These are phyloP conservation scores for Citrus reticulata DNA, from an alignment of 345 rosid species.

Conservation along the genomic window DNA sequence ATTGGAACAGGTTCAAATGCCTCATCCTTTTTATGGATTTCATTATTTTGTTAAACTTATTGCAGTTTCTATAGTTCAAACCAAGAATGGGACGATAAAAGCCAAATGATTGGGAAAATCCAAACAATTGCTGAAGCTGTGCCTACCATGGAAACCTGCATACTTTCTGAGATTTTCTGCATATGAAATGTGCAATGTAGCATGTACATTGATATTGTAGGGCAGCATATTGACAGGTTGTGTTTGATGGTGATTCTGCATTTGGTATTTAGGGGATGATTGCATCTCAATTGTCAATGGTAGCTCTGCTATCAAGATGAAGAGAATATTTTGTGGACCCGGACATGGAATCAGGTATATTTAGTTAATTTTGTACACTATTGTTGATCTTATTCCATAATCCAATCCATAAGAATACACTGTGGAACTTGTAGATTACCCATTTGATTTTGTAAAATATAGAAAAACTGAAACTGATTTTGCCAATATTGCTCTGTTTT, in stretches of 20 bases:
- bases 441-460: background rate
- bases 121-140: background rate
- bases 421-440: background rate
- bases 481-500: background rate
- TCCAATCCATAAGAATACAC: background rate
- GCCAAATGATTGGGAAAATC: background rate
- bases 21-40: background rate
- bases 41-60: background rate
- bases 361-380: background rate
- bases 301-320: slow-evolving; percentile 78
- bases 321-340: slow-evolving; percentile 85
- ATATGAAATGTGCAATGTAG: background rate
- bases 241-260: slow-evolving; percentile 9
- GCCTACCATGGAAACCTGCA: background rate
- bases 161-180: background rate
- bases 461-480: background rate
- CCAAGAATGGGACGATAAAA: background rate
- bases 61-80: background rate
- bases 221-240: background rate
- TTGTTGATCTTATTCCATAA: background rate
- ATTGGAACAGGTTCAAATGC: slow-evolving; percentile 81
- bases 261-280: slow-evolving; percentile 72
- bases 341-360: slow-evolving; percentile 93
- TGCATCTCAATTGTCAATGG: slow-evolving; percentile 88
- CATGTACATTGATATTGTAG: background rate